Evolutionary conservation across 805 yeast species (phyloP), one percentile per base, ranked within the genome.

Genomic region (Candida stauntonica): DNA sequence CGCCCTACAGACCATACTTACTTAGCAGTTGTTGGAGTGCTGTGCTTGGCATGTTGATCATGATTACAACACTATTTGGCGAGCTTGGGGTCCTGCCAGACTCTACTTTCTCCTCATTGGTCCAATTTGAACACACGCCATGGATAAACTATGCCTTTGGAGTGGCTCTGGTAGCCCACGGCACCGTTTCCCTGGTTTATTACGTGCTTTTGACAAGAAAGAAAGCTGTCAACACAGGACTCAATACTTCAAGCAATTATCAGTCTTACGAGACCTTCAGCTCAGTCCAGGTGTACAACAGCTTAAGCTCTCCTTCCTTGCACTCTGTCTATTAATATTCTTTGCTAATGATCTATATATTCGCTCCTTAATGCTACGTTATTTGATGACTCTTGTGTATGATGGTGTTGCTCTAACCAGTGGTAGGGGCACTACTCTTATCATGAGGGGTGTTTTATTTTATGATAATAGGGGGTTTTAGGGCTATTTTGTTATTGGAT

Each of bases 1-100:
- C 33, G 94, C 87, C 36, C 83, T 96, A 48, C 86, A 86, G 38
- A 95, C 96, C 9, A 93, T 84, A 33, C 95, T 95, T 57, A 95
- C 70, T 41, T 94, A 96, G 50, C 84, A 67, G 30, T 11, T 8
- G 27, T 3, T 20, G 33, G 46, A 63, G 39, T 44, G 46, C 24
- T 55, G 54, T 26, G 47, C 61, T 38, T 38, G 62, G 46, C 36
- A 53, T 41, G 41, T 41, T 41, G 54, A 57, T 35, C 41, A 8
- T 17, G 3, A 4, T 17, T 2, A 29, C 35, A 5, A 30, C 41
- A 5, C 3, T 30, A 9, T 16, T 26, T 5, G 32, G n/a, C 11
- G 17, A 24, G 12, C 4, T 17, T 12, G 31, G 15, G 9, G 14
- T 17, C 14, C 26, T 7, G 31, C 17, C 23, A 17, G 15, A 17